Percentiles rank a stretch among this genome's conserved stretches.
These are phyloP conservation scores for Candida orba DNA, from an alignment of 805 yeast species.

Conservation along the genomic window DNA sequence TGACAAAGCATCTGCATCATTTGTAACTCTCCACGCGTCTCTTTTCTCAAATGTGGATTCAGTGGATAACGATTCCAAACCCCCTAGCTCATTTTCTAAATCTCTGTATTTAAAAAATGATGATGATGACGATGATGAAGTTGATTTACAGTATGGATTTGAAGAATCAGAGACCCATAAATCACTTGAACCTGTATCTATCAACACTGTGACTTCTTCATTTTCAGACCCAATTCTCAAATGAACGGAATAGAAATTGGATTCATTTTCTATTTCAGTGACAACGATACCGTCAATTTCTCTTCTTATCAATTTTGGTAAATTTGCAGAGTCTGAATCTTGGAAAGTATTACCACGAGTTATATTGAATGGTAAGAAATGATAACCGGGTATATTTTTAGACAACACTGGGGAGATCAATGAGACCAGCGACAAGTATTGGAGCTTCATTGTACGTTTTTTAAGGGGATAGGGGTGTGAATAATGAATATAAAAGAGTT, in stretches of 20 bases:
- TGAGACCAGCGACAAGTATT: slow-evolving; percentile 3
- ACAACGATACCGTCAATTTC: slow-evolving; percentile 24
- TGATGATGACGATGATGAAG: background rate
- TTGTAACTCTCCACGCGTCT: slow-evolving; percentile 6
- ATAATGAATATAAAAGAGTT: no score
- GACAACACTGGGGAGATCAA: slow-evolving; percentile 8
- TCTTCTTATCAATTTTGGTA: slow-evolving; percentile 12
- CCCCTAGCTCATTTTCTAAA: slow-evolving; percentile 4
- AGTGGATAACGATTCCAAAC: background rate
- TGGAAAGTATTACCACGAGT: slow-evolving; percentile 14
- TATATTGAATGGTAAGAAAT: slow-evolving; percentile 11
- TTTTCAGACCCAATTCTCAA: slow-evolving; percentile 49
- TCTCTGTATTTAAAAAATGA: slow-evolving; percentile 8
- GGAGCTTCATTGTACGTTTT: slow-evolving; percentile 1
- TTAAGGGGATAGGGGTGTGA: background rate
- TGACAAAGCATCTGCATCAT: slow-evolving; percentile 4
- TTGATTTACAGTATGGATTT: slow-evolving; percentile 38
- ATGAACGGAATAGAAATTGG: slow-evolving; percentile 38
- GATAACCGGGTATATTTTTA: slow-evolving; percentile 14
- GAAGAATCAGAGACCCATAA: slow-evolving; percentile 51
- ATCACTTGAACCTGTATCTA: slow-evolving; percentile 79
- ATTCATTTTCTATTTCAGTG: slow-evolving; percentile 31
- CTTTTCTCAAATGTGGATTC: slow-evolving; percentile 1
- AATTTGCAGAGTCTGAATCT: slow-evolving; percentile 5
- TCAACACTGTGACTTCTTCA: slow-evolving; percentile 45